Conservation (phyloP, 2,329 filamentous ascomycete species). For the Byssothecium circinans region DNA sequence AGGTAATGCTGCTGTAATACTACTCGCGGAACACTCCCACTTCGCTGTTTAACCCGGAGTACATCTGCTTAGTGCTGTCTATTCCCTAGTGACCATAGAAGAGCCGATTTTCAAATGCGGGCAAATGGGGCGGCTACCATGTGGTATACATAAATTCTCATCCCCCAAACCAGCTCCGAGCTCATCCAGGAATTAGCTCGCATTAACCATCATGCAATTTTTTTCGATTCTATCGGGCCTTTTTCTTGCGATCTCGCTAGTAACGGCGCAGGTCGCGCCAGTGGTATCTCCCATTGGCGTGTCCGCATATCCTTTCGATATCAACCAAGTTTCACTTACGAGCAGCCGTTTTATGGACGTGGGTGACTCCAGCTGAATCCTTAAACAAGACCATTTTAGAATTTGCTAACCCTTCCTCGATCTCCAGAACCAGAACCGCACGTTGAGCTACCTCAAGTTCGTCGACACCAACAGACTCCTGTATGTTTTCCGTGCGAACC, state of each 20-base stretch:
- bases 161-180: no score
- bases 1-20: no score
- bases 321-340: slow-evolving; percentile 46
- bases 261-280: slow-evolving; percentile 5
- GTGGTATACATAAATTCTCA: no score
- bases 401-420: not conserved
- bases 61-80: no score
- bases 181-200: no score
- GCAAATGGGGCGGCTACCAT: no score
- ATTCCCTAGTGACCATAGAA: no score
- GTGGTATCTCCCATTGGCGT: slow-evolving; percentile 35
- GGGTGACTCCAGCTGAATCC: not conserved
- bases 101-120: no score
- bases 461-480: slow-evolving; percentile 52
- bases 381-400: no score
- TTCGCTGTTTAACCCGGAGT: no score
- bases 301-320: slow-evolving; percentile 43
- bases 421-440: slow-evolving; percentile 50
- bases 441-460: slow-evolving; percentile 51
- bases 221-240: slow-evolving; percentile 1
- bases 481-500: slow-evolving; percentile 54
- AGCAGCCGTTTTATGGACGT: slow-evolving; percentile 44
- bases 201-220: not conserved
- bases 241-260: not conserved
- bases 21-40: no score